Conservation (phyloP, 106 monocot species). For the Amphibolis antarctica region DNA sequence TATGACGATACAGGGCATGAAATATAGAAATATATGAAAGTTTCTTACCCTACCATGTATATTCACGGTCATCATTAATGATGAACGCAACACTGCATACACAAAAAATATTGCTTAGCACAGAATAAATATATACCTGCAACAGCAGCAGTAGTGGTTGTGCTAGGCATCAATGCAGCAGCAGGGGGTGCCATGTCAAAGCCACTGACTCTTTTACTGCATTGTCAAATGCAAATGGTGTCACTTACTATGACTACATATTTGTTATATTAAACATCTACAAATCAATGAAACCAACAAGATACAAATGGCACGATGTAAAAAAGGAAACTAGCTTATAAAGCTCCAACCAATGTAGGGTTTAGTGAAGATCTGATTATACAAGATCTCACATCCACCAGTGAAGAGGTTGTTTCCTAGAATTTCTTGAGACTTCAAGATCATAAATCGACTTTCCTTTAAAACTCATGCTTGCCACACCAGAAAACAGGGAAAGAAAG, state of each 20-base stretch:
- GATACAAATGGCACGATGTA: no score
- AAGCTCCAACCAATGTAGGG: no score
- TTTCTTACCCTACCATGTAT: conserved; percentile 36
- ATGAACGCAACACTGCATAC: no score
- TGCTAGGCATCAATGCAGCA: conserved; percentile 33
- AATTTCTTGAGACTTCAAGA: no score
- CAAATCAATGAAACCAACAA: not conserved
- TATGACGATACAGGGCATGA: not conserved
- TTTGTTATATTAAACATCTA: not conserved
- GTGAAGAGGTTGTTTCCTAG: no score
- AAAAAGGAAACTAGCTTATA: no score
- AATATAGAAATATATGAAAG: conserved; percentile 3
- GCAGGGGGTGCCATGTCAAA: conserved; percentile 17
- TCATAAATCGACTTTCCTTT: no score
- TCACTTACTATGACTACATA: not conserved
- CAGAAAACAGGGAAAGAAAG: no score
- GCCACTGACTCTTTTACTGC: conserved; percentile 28
- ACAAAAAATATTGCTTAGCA: not conserved
- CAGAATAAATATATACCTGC: conserved; percentile 35
- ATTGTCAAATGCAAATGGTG: not conserved
- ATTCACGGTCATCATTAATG: no score
- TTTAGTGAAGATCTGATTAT: no score
- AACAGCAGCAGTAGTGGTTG: conserved; percentile 6
- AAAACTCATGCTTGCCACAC: no score
- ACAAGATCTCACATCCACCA: no score